Conservation (phyloP, 768 basidiomycete genomes). For the Phylloporus sp. region DNA sequence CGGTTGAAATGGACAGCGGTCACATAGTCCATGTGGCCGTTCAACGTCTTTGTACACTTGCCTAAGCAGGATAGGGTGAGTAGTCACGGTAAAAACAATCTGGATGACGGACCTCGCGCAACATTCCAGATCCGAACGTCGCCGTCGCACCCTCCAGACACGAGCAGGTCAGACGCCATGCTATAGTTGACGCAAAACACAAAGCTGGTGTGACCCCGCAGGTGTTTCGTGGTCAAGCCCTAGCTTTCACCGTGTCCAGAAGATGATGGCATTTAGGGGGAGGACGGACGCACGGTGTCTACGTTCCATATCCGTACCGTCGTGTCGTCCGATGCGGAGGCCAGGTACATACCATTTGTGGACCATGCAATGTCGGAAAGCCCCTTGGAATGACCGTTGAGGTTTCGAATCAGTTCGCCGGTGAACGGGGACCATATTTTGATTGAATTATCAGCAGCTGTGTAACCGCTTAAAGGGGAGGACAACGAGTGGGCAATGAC, state of each 20-base stretch:
- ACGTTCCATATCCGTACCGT: constrained; percentile 89
- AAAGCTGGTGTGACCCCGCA: constrained; percentile 81
- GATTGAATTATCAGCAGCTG: constrained; percentile 73
- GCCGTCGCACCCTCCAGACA: constrained; percentile 91
- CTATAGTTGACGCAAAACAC: constrained; percentile 95
- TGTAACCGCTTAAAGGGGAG: background rate
- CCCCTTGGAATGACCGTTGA: constrained; percentile 75
- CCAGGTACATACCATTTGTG: constrained; percentile 73
- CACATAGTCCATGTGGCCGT: constrained; percentile 93
- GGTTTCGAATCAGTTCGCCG: constrained; percentile 69
- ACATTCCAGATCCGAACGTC: constrained; percentile 93
- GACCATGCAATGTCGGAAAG: constrained; percentile 91
- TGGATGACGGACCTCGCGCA: constrained; percentile 54
- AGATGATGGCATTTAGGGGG: background rate
- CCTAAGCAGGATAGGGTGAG: constrained; percentile 40
- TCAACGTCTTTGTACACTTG: constrained; percentile 78
- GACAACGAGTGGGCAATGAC: background rate
- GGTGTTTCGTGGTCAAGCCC: constrained; percentile 66
- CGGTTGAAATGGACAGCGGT: constrained; percentile 92
- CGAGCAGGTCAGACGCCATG: constrained; percentile 79
- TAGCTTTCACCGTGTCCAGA: constrained; percentile 24
- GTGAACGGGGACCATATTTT: constrained; percentile 85
- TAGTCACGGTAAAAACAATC: background rate
- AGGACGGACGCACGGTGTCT: constrained; percentile 54
- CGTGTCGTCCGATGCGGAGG: constrained; percentile 90